phyloP scores from a whole-genome alignment of 2,329 filamentous ascomycete species.

The Phaeosphaeria sp. region DNA sequence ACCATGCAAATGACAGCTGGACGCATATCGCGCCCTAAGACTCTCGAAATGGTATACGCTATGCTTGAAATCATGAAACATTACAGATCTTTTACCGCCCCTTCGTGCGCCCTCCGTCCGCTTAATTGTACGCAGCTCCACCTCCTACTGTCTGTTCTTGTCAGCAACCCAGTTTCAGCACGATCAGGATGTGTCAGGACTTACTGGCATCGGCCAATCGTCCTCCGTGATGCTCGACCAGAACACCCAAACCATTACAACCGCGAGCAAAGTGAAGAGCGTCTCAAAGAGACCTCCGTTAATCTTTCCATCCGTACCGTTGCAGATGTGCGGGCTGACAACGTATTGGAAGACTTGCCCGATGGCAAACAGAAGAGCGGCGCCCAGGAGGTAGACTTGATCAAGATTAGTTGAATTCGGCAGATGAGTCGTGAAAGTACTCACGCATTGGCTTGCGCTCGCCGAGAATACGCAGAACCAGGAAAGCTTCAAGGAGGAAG shows the following conservation, averaged over 20 bases:
- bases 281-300: slow-evolving; percentile 94
- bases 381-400: slow-evolving; percentile 74
- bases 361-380: slow-evolving; percentile 83
- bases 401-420: slow-evolving; percentile 4
- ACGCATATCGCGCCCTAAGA: slow-evolving; percentile 35
- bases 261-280: slow-evolving; percentile 85
- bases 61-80: slow-evolving; percentile 49
- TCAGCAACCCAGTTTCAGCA: not conserved
- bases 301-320: slow-evolving; percentile 81
- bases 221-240: slow-evolving; percentile 99
- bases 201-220: slow-evolving; percentile 77
- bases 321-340: slow-evolving; percentile 88
- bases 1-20: slow-evolving; percentile 36
- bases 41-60: slow-evolving; percentile 48
- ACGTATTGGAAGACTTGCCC: slow-evolving; percentile 97
- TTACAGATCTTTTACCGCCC: slow-evolving; percentile 36
- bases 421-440: slow-evolving; percentile 41
- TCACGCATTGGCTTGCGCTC: slow-evolving; percentile 87
- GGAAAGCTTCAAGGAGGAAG: slow-evolving; percentile 80
- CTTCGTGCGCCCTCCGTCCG: slow-evolving; percentile 15
- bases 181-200: not conserved
- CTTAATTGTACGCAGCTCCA: slow-evolving; percentile 49
- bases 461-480: slow-evolving; percentile 85
- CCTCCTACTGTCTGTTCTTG: slow-evolving; percentile 35
- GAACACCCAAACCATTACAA: slow-evolving; percentile 88